These are phyloP conservation scores for Radiomyces spectabilis DNA, from an alignment of 192 early-diverging fungal species.

Conservation along the genomic window DNA sequence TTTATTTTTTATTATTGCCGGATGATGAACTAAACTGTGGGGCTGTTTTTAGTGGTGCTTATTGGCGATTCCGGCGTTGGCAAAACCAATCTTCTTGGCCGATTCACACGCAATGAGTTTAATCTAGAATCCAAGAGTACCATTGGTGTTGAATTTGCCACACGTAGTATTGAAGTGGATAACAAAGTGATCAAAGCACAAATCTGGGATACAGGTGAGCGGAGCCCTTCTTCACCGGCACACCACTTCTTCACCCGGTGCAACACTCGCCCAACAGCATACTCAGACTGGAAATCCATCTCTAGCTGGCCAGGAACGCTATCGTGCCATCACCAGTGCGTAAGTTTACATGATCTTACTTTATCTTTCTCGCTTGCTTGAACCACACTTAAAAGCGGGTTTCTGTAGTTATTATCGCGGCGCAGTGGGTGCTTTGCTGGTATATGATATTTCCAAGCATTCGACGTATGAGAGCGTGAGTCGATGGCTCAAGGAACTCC, in stretches of 20 bases:
- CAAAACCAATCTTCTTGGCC: slow-evolving; percentile 94
- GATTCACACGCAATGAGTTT: slow-evolving; percentile 98
- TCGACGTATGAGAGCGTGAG: slow-evolving; percentile 92
- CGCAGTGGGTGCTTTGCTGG: slow-evolving; percentile 92
- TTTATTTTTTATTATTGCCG: slow-evolving; percentile 7
- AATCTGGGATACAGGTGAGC: slow-evolving; percentile 96
- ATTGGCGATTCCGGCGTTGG: slow-evolving; percentile 57
- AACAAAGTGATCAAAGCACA: slow-evolving; percentile 98
- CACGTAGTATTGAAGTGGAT: slow-evolving; percentile 92
- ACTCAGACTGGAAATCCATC: not conserved
- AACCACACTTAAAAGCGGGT: not conserved
- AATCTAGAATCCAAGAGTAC: slow-evolving; percentile 98
- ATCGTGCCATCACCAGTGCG: slow-evolving; percentile 77
- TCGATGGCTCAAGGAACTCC: slow-evolving; percentile 97
- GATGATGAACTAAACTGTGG: no score
- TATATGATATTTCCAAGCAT: slow-evolving; percentile 98
- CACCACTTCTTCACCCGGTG: not conserved
- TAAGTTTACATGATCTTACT: slow-evolving; percentile 28
- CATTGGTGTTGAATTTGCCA: slow-evolving; percentile 98
- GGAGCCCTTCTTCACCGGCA: no score
- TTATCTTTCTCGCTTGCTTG: not conserved
- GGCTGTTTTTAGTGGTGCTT: slow-evolving; percentile 52
- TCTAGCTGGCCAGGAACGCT: slow-evolving; percentile 65
- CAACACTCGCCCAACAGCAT: not conserved
- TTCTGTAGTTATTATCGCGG: slow-evolving; percentile 84